Evolutionary conservation across 2,329 filamentous ascomycete genomes (phyloP).

Genomic region (Stemphylium lycopersici): DNA sequence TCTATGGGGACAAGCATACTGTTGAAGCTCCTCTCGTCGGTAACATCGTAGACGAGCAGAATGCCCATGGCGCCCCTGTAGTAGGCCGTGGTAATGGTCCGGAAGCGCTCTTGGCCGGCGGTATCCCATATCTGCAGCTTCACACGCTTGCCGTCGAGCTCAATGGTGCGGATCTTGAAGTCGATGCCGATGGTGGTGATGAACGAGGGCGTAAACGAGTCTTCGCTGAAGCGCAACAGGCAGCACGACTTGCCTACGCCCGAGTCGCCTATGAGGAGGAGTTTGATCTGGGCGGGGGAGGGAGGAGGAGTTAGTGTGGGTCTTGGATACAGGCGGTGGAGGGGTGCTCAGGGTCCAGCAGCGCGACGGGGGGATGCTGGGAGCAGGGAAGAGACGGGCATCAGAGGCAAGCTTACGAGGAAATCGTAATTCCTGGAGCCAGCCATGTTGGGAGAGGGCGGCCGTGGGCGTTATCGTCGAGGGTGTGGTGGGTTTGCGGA

Average conservation of each 20-base stretch:
- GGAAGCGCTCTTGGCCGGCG: slow-evolving; percentile 95
- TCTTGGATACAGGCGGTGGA: slow-evolving; percentile 9
- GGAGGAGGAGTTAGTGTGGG: slow-evolving; percentile 15
- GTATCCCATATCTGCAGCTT: slow-evolving; percentile 99
- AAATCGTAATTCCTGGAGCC: slow-evolving; percentile 99
- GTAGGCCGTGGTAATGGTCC: slow-evolving; percentile 98
- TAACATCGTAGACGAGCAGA: slow-evolving; percentile 96
- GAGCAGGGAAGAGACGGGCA: slow-evolving; percentile 12
- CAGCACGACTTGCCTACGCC: slow-evolving; percentile 98
- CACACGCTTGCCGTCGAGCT: slow-evolving; percentile 97
- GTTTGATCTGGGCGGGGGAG: slow-evolving; percentile 75
- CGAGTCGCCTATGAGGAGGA: slow-evolving; percentile 94
- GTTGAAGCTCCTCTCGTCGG: slow-evolving; percentile 93
- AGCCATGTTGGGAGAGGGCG: slow-evolving; percentile 68
- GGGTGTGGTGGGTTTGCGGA: slow-evolving; percentile 27
- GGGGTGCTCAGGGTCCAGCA: slow-evolving; percentile 10
- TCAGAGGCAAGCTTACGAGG: slow-evolving; percentile 68
- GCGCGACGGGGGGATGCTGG: slow-evolving; percentile 4
- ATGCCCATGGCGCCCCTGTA: slow-evolving; percentile 99
- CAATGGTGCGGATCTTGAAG: slow-evolving; percentile 99
- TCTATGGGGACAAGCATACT: slow-evolving; percentile 63
- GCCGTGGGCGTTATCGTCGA: slow-evolving; percentile 18
- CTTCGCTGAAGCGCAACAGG: slow-evolving; percentile 93
- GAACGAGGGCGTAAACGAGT: slow-evolving; percentile 96
- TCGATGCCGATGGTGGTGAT: slow-evolving; percentile 99